phyloP scores from a whole-genome alignment of 805 yeast species.

The Starmerella bacillaris region DNA sequence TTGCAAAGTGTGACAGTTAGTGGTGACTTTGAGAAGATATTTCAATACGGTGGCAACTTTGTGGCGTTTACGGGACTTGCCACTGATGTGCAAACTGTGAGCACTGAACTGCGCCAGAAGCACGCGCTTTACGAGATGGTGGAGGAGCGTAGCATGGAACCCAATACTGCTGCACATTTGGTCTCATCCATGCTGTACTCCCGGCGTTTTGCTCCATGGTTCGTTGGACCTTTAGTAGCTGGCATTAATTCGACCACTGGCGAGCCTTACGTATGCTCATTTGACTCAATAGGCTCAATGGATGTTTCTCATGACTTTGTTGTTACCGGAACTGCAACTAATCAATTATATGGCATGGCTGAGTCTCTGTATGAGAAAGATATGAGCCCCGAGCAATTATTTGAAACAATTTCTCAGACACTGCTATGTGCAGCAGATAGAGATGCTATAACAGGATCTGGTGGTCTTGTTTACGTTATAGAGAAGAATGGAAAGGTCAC shows the following conservation, averaged over 20 bases:
- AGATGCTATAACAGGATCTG: constrained; percentile 97
- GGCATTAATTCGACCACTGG: constrained; percentile 71
- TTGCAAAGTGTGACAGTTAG: constrained; percentile 83
- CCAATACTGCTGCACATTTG: constrained; percentile 79
- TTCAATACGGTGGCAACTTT: constrained; percentile 57
- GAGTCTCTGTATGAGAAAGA: constrained; percentile 89
- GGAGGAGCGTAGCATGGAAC: constrained; percentile 85
- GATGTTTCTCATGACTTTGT: constrained; percentile 88
- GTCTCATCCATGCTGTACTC: constrained; percentile 82
- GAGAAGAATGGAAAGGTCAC: constrained; percentile 52
- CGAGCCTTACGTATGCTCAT: constrained; percentile 84
- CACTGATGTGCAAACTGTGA: constrained; percentile 73
- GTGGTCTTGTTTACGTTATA: constrained; percentile 81
- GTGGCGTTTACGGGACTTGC: constrained; percentile 92
- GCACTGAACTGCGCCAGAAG: constrained; percentile 62
- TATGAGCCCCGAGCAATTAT: constrained; percentile 83
- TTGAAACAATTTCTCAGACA: constrained; percentile 90
- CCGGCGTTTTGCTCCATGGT: constrained; percentile 82
- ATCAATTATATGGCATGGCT: constrained; percentile 96
- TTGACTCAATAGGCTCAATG: constrained; percentile 91
- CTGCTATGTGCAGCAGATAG: constrained; percentile 87
- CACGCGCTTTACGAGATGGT: constrained; percentile 75
- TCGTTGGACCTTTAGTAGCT: constrained; percentile 91
- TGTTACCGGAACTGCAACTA: constrained; percentile 91
- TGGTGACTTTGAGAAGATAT: constrained; percentile 82